These are phyloP conservation scores for Podospora appendiculata DNA, from an alignment of 495 filamentous ascomycete species.

Conservation along the genomic window DNA sequence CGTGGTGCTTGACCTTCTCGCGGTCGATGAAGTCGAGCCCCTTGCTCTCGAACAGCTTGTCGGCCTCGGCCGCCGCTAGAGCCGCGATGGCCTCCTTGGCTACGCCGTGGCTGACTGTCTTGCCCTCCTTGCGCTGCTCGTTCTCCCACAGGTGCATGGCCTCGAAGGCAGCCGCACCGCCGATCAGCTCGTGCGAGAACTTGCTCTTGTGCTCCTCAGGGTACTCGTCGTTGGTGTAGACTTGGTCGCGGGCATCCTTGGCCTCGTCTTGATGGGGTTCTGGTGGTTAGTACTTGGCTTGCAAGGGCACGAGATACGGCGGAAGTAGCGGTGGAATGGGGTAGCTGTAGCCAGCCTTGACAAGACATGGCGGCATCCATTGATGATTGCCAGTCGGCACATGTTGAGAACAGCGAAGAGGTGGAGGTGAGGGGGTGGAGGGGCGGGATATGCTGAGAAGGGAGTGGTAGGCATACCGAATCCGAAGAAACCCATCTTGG, in stretches of 20 bases:
- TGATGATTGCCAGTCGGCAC: too few relatives aligned
- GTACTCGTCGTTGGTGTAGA: conserved; percentile 40
- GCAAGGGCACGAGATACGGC: background rate
- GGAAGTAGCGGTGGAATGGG: background rate
- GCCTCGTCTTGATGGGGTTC: conserved; percentile 18
- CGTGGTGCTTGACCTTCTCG: conserved; percentile 58
- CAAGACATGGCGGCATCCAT: too few relatives aligned
- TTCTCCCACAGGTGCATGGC: conserved; percentile 78
- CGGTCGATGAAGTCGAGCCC: conserved; percentile 62
- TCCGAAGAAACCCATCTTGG: conserved; percentile 29
- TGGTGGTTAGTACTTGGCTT: background rate
- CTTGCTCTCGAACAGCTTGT: conserved; percentile 75
- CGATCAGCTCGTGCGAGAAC: conserved; percentile 66
- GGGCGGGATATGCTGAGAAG: background rate
- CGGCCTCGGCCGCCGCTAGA: conserved; percentile 64
- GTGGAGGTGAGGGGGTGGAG: background rate
- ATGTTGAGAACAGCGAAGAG: too few relatives aligned
- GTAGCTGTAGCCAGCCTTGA: too few relatives aligned
- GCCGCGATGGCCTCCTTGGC: conserved; percentile 72
- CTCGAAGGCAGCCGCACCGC: conserved; percentile 70
- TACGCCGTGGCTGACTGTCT: conserved; percentile 60
- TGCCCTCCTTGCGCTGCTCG: conserved; percentile 64
- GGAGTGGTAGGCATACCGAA: conserved; percentile 21
- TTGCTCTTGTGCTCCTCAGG: conserved; percentile 46
- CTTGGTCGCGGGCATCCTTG: conserved; percentile 50